Conservation (phyloP, 495 filamentous ascomycete genomes). For the Podospora conica region DNA sequence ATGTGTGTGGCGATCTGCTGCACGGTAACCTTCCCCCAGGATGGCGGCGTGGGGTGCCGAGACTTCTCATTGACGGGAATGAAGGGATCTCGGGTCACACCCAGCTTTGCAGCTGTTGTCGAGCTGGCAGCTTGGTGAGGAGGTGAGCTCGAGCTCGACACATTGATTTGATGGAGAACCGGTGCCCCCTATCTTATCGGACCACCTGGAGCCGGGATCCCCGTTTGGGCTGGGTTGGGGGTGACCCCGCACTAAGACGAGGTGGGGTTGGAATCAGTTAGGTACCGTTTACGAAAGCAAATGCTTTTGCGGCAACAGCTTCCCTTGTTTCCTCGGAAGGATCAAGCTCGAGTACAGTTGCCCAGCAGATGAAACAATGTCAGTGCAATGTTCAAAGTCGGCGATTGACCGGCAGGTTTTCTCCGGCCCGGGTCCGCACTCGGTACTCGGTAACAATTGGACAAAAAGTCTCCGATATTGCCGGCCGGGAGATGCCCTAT, state of each 20-base stretch:
- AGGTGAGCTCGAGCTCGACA: neutral
- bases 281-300: neutral
- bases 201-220: neutral
- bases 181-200: neutral
- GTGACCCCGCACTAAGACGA: neutral
- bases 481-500: neutral
- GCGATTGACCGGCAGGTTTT: neutral
- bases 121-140: too few relatives aligned
- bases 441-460: neutral
- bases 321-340: neutral
- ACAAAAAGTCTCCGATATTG: neutral
- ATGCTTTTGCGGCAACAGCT: neutral
- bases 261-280: neutral
- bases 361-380: neutral
- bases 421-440: too few relatives aligned
- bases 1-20: neutral
- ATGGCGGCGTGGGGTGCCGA: neutral
- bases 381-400: neutral
- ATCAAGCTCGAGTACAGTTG: neutral
- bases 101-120: neutral
- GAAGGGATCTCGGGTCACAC: neutral
- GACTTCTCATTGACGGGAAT: neutral
- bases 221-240: neutral
- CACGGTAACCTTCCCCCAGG: neutral
- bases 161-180: neutral